Evolutionary conservation across 352 stramenopile genomes (phyloP).

Genomic region (Pythium diclinum): DNA sequence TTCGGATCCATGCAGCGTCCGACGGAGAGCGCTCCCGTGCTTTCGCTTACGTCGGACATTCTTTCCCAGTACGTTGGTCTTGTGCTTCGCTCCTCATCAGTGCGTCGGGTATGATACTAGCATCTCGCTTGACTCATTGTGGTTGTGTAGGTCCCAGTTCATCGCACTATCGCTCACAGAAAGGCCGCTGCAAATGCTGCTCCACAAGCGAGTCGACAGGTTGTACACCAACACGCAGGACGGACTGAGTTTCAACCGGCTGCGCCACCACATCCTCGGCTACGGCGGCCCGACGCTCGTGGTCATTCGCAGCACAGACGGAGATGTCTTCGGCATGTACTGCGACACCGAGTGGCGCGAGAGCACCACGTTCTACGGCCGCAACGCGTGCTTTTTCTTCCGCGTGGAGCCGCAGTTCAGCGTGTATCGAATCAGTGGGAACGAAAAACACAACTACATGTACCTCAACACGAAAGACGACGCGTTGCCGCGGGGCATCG

Average conservation of each 20-base stretch:
- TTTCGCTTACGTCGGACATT: conserved; percentile 69
- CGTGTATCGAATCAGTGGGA: conserved; percentile 53
- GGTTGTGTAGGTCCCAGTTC: conserved; percentile 52
- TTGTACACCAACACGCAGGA: conserved; percentile 81
- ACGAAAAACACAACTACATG: conserved; percentile 72
- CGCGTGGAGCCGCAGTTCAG: conserved; percentile 57
- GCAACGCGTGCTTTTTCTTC: conserved; percentile 82
- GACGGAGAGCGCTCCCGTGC: conserved; percentile 43
- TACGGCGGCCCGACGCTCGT: conserved; percentile 73
- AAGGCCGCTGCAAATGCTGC: conserved; percentile 43
- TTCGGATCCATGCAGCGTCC: conserved; percentile 47
- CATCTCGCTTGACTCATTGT: neutral
- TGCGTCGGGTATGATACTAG: neutral
- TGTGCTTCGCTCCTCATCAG: neutral
- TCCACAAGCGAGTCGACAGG: conserved; percentile 37
- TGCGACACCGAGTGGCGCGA: conserved; percentile 86
- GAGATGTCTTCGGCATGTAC: conserved; percentile 85
- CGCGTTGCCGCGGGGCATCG: conserved; percentile 64
- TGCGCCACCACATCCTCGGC: conserved; percentile 78
- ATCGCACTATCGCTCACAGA: conserved; percentile 55
- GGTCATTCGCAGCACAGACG: conserved; percentile 64
- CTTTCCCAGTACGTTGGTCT: conserved; percentile 49
- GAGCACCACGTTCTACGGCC: conserved; percentile 73
- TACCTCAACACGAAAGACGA: conserved; percentile 87
- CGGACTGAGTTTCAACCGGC: conserved; percentile 79